These are phyloP conservation scores for Ramaria rubella DNA, from an alignment of 768 basidiomycete species.

Conservation along the genomic window DNA sequence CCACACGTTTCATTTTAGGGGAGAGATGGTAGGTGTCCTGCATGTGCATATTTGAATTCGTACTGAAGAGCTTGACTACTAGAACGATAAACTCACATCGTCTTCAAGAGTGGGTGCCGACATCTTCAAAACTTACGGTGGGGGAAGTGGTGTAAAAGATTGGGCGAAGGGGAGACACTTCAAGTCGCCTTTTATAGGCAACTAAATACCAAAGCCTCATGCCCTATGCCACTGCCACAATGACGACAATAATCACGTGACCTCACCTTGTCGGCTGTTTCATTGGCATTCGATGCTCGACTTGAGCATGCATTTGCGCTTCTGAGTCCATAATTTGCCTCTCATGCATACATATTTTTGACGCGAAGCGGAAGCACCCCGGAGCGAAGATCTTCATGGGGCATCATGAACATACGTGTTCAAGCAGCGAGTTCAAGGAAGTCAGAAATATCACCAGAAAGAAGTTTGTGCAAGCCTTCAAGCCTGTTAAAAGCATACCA, in stretches of 20 bases:
- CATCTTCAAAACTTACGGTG: neutral
- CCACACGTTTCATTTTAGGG: conserved; percentile 43
- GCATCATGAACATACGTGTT: no score
- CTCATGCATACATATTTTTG: no score
- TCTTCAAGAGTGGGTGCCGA: neutral
- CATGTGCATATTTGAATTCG: neutral
- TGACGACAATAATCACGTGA: neutral
- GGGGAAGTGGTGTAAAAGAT: neutral
- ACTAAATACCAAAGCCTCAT: neutral
- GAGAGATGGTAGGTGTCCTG: conserved; percentile 38
- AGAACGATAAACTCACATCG: neutral
- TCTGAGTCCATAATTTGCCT: no score
- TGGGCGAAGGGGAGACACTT: neutral
- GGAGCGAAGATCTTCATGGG: no score
- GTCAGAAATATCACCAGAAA: neutral
- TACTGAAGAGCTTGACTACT: neutral
- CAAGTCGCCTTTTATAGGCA: neutral
- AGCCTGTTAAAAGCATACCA: neutral
- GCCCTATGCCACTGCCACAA: no score
- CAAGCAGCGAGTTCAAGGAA: neutral
- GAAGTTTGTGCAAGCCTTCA: neutral
- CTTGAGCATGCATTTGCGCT: no score
- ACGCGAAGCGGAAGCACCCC: no score
- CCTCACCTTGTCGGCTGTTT: neutral
- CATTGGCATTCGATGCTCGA: no score